These are phyloP conservation scores for Dictyophora rubrovolvata DNA, from an alignment of 768 basidiomycete species.

Conservation along the genomic window DNA sequence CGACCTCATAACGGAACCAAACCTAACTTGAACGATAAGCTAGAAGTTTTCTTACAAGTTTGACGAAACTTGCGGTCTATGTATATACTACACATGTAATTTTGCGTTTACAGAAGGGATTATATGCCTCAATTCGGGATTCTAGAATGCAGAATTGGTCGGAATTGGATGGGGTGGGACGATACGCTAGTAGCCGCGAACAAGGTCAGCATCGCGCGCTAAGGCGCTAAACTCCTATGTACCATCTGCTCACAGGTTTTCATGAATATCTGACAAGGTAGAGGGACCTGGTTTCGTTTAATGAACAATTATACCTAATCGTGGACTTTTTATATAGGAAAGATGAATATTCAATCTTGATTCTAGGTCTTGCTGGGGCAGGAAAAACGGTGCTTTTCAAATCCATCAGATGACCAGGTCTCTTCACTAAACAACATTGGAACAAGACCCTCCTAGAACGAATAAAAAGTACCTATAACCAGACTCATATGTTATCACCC, in stretches of 20 bases:
- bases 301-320: constrained; percentile 12
- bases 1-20: no score
- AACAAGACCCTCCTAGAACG: constrained; percentile 77
- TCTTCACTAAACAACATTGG: neutral
- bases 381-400: constrained; percentile 65
- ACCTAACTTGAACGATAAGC: no score
- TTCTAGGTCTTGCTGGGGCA: constrained; percentile 86
- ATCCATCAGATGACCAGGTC: neutral
- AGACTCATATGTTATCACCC: constrained; percentile 75
- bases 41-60: no score
- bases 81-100: no score
- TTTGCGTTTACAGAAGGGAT: no score
- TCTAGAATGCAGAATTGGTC: no score
- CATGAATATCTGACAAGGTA: constrained; percentile 18
- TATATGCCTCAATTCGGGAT: no score
- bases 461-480: constrained; percentile 88
- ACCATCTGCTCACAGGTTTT: constrained; percentile 1
- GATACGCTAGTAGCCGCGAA: no score
- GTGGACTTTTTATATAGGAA: constrained; percentile 35
- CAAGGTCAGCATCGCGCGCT: no score
- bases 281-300: constrained; percentile 12
- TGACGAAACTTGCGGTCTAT: no score
- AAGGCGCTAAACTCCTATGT: no score
- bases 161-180: no score
- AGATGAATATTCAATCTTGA: constrained; percentile 89